Conservation (phyloP, 208 protist species). For the Acanthamoeba castellanii region DNA sequence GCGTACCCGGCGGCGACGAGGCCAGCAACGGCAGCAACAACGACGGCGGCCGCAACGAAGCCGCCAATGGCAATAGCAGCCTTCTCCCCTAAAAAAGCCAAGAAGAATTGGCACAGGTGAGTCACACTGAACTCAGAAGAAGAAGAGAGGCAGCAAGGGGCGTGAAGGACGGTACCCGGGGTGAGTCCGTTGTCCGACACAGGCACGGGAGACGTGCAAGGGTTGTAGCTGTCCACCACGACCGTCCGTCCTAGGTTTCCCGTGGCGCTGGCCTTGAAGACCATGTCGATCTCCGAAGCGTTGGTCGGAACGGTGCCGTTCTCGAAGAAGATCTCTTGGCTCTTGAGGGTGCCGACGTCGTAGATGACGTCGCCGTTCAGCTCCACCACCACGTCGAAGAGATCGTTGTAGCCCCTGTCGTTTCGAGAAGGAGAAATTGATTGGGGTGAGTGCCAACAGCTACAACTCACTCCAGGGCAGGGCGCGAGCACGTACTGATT, state of each 20-base stretch:
- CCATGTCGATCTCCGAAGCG: not conserved
- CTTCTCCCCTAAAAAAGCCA: not conserved
- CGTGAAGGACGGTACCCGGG: not conserved
- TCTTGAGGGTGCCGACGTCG: not conserved
- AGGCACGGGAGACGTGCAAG: not conserved
- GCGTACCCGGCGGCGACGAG: not conserved
- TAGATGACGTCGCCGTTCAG: not conserved
- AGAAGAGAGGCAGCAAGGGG: not conserved
- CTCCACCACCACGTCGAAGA: not conserved
- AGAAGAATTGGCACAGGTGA: not conserved
- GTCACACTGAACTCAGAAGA: not conserved
- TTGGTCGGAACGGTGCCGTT: not conserved
- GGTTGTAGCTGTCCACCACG: not conserved
- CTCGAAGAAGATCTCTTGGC: not conserved
- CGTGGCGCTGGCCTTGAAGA: not conserved
- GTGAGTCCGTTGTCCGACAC: not conserved
- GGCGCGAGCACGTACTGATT: not conserved
- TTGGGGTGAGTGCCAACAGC: not conserved
- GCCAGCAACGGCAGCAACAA: not conserved
- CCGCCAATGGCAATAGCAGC: not conserved
- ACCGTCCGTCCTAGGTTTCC: not conserved
- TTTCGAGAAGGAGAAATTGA: not conserved
- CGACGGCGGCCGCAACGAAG: not conserved
- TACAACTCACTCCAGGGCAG: not conserved
- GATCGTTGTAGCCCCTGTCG: not conserved